Base-by-base conservation (phyloP, 1,139 yeast genomes). In the Magnusiomyces suaveolens region DNA sequence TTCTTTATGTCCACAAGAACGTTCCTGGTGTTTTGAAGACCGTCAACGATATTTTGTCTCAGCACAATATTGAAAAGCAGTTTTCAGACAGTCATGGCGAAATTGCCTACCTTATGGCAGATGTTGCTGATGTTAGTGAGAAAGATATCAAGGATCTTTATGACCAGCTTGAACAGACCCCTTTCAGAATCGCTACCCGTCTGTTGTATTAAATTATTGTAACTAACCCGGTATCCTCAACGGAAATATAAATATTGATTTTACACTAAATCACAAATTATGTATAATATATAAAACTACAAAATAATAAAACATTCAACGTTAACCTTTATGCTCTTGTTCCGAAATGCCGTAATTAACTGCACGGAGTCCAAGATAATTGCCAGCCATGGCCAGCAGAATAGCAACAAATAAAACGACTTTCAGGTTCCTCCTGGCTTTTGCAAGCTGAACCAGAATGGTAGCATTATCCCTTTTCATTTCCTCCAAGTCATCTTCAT, bases 1-100 rank as follows among this genome's bases (percentile, higher is more conserved):
- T 92, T 47, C 78, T 94, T 66, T 92, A 92, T 74, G 87, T 90
- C 69, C 98, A 92, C 75, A 94, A 87, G 73, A 92, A 92, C 73
- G 97, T 94, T 64, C 98, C 99, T 43, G 99, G 99, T 81, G 99
- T 94, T 56, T 79, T 92, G 79, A 87, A 89, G 72, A 89, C 96
- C 48, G 98, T 92, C 66, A 92, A 94, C 78, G 92, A 92, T 75
- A 88, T 92, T 65, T 82, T 92, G 71, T 87, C 96, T 58, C 84
- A 84, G 71, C 94, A 94, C 77, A 94, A 92, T 74, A 92, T 92
- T 72, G 97, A 90, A 74, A 92, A 92, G 74, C 99, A 92, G 76
- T 92, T 84, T 74, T 84, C 97, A 25, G 98, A 94, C 71, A 89
- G 97, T 25, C 82, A 86, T 67, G 97, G 97, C 61, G 95, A 88